Evolutionary conservation across 129 eudicot species (phyloP).

Genomic region (Chrysanthemum seticuspe): DNA sequence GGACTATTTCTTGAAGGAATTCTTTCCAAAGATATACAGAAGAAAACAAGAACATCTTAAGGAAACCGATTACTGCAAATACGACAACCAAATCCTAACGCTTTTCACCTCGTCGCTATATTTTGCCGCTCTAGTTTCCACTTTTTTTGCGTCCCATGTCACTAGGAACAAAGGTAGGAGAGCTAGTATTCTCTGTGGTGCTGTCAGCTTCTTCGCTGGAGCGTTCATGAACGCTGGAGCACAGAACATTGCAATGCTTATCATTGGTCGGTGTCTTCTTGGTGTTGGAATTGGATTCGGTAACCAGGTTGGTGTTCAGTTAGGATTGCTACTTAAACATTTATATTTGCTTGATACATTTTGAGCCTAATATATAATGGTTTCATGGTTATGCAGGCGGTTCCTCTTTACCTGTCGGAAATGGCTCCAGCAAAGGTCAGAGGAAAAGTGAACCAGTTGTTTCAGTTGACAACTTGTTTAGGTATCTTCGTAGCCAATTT

Average conservation of each 20-base stretch:
- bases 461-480: slow-evolving; percentile 89
- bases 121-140: slow-evolving; percentile 72
- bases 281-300: slow-evolving; percentile 93
- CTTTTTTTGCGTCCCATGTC: slow-evolving; percentile 71
- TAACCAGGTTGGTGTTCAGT: slow-evolving; percentile 53
- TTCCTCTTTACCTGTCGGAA: slow-evolving; percentile 90
- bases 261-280: slow-evolving; percentile 71
- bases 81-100: slow-evolving; percentile 76
- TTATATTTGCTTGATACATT: too few relatives aligned
- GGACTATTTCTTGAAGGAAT: slow-evolving; percentile 76
- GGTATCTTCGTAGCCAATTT: slow-evolving; percentile 85
- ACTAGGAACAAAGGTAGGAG: slow-evolving; percentile 72
- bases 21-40: slow-evolving; percentile 68
- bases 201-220: slow-evolving; percentile 72
- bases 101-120: slow-evolving; percentile 85
- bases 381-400: slow-evolving; percentile 56
- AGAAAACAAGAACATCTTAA: slow-evolving; percentile 65
- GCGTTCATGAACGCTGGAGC: slow-evolving; percentile 70
- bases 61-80: slow-evolving; percentile 95
- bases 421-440: slow-evolving; percentile 93
- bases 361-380: background rate
- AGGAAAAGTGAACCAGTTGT: slow-evolving; percentile 82
- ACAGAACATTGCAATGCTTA: slow-evolving; percentile 70
- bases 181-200: slow-evolving; percentile 71
- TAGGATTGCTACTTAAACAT: background rate